Percentiles rank a stretch among this genome's conserved stretches.
Evolutionary conservation across 306 rosid genomes (phyloP).

Genomic region (Crotalaria pallida): DNA sequence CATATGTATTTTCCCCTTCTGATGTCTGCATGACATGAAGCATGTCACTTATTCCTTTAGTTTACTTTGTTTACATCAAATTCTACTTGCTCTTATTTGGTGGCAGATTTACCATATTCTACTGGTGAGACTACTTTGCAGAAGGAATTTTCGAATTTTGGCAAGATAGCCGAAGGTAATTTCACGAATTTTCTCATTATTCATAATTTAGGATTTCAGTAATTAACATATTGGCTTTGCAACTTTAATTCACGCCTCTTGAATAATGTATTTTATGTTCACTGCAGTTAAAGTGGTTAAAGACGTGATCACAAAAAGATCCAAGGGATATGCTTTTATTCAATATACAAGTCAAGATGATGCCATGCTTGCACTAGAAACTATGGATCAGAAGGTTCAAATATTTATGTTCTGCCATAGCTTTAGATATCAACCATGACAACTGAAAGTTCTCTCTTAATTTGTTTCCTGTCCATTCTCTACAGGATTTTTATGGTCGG

Average conservation of each 20-base stretch:
- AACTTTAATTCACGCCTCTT: neutral
- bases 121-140: constrained; percentile 52
- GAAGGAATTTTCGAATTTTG: constrained; percentile 68
- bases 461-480: constrained; percentile 1
- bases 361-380: constrained; percentile 83
- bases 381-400: constrained; percentile 81
- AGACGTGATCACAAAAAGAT: constrained; percentile 45
- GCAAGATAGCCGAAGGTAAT: constrained; percentile 82
- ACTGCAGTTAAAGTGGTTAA: constrained; percentile 57
- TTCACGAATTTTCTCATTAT: neutral
- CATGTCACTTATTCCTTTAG: neutral
- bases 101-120: constrained; percentile 81
- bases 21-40: neutral
- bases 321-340: constrained; percentile 84
- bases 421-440: neutral
- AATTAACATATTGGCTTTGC: neutral
- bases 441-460: neutral
- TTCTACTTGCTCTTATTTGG: constrained; percentile 20
- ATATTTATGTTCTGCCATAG: neutral
- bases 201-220: neutral
- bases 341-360: constrained; percentile 72
- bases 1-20: neutral
- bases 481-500: constrained; percentile 60
- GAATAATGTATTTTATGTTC: neutral
- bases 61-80: neutral